These are phyloP conservation scores for Populus simonii DNA, from an alignment of 345 rosid species.

Conservation along the genomic window DNA sequence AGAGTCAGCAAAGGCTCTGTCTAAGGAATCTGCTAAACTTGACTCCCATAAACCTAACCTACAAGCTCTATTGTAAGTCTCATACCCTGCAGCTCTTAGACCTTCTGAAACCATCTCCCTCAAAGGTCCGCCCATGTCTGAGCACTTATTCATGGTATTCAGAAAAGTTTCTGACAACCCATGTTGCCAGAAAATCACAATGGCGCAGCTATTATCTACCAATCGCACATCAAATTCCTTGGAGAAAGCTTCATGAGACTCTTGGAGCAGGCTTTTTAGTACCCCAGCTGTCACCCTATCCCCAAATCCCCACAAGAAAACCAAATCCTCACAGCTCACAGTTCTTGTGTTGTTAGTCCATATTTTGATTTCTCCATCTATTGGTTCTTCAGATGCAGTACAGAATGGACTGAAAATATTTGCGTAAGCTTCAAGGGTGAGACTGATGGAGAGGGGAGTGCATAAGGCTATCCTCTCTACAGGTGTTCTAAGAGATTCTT, in stretches of 20 bases:
- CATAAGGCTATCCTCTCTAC: no score
- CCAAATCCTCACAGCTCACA: constrained; percentile 59
- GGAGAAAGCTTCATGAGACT: constrained; percentile 44
- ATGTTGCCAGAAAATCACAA: constrained; percentile 61
- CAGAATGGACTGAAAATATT: constrained; percentile 32
- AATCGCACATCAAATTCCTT: constrained; percentile 54
- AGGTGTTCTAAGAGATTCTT: no score
- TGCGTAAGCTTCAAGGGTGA: constrained; percentile 29
- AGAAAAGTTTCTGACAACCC: constrained; percentile 47
- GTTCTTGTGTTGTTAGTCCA: constrained; percentile 53
- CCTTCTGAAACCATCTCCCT: constrained; percentile 74
- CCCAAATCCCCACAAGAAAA: constrained; percentile 76
- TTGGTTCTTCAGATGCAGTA: constrained; percentile 23
- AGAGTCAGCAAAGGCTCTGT: constrained; percentile 40
- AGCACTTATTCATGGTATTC: constrained; percentile 34
- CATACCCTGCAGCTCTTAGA: constrained; percentile 53
- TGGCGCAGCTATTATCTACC: constrained; percentile 67
- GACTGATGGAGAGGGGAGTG: no score
- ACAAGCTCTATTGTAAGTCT: constrained; percentile 60
- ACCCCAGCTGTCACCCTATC: constrained; percentile 44
- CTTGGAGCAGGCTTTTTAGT: constrained; percentile 61
- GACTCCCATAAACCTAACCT: constrained; percentile 60
- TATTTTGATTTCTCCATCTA: constrained; percentile 47
- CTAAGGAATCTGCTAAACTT: constrained; percentile 58
- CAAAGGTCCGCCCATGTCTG: constrained; percentile 41